These are phyloP conservation scores for Colletotrichum tamarilloi DNA, from an alignment of 2,329 filamentous ascomycete species.

Conservation along the genomic window DNA sequence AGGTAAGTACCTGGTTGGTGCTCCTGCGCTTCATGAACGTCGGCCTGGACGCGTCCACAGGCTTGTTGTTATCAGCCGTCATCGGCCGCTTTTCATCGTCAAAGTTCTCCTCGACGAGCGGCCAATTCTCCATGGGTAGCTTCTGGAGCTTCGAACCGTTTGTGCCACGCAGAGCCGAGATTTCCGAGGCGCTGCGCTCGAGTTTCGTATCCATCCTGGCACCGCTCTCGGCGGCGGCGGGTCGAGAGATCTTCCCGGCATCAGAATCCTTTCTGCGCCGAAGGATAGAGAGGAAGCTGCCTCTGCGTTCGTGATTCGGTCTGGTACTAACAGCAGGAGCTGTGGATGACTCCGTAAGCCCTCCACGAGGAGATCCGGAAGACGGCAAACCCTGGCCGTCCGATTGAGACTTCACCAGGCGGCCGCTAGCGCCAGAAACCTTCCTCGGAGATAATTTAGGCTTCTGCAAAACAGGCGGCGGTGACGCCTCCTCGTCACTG, in stretches of 20 bases:
- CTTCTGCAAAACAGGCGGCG: slow-evolving; percentile 29
- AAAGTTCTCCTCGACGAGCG: slow-evolving; percentile 49
- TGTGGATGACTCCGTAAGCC: slow-evolving; percentile 40
- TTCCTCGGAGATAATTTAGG: slow-evolving; percentile 37
- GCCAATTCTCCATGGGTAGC: slow-evolving; percentile 56
- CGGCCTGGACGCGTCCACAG: slow-evolving; percentile 37
- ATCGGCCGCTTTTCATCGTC: slow-evolving; percentile 44
- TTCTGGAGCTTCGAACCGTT: slow-evolving; percentile 39
- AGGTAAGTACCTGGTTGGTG: slow-evolving; percentile 44
- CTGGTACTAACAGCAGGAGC: slow-evolving; percentile 39
- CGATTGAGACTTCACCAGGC: slow-evolving; percentile 38
- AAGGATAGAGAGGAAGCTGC: slow-evolving; percentile 69
- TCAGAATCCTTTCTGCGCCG: slow-evolving; percentile 71
- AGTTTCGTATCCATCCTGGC: slow-evolving; percentile 71
- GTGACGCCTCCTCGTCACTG: slow-evolving; percentile 57
- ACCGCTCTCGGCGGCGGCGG: slow-evolving; percentile 64
- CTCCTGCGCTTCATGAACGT: slow-evolving; percentile 50
- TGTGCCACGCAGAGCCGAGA: slow-evolving; percentile 56
- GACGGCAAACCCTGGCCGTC: slow-evolving; percentile 46
- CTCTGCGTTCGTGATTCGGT: slow-evolving; percentile 51
- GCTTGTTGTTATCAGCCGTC: slow-evolving; percentile 46
- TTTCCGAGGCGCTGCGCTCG: slow-evolving; percentile 67
- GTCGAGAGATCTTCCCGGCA: slow-evolving; percentile 64
- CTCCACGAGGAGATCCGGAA: slow-evolving; percentile 55
- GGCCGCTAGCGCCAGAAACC: slow-evolving; percentile 27